phyloP scores from a whole-genome alignment of 257 asterid species.

The Agastache rugosa region DNA sequence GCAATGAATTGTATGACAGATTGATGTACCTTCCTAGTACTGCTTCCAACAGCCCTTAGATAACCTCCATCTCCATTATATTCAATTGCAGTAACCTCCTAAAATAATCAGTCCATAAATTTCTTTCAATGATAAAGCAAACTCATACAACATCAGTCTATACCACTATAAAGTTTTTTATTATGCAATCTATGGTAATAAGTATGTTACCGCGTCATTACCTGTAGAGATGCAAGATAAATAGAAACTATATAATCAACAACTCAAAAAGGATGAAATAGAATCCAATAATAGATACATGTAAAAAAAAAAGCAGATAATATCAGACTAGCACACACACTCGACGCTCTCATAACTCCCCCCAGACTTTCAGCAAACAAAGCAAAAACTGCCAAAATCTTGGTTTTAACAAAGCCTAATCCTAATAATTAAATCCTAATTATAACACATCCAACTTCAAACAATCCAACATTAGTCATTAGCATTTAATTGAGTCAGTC shows the following conservation, averaged over 20 bases:
- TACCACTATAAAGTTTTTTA: not conserved
- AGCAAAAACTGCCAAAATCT: too few relatives aligned
- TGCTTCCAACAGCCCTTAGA: slow-evolving; percentile 90
- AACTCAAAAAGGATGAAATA: slow-evolving; percentile 51
- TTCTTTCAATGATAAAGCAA: slow-evolving; percentile 4
- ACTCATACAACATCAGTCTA: not conserved
- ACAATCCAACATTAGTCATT: not conserved
- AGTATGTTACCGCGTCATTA: slow-evolving; percentile 63
- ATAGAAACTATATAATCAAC: too few relatives aligned
- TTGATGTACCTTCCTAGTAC: slow-evolving; percentile 81
- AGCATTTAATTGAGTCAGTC: not conserved
- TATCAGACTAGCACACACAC: too few relatives aligned
- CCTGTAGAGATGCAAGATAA: too few relatives aligned
- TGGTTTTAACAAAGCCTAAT: too few relatives aligned
- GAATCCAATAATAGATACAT: not conserved
- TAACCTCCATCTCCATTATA: slow-evolving; percentile 80
- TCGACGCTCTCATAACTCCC: too few relatives aligned
- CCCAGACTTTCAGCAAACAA: too few relatives aligned
- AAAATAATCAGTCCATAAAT: slow-evolving; percentile 33
- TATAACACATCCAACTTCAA: too few relatives aligned
- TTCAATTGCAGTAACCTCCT: slow-evolving; percentile 93
- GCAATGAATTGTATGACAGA: slow-evolving; percentile 16
- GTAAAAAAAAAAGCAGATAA: not conserved
- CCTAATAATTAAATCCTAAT: too few relatives aligned
- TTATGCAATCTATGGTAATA: not conserved